phyloP scores from a whole-genome alignment of 202 grass and related monocot genomes.

The Elaeis oleifera region DNA sequence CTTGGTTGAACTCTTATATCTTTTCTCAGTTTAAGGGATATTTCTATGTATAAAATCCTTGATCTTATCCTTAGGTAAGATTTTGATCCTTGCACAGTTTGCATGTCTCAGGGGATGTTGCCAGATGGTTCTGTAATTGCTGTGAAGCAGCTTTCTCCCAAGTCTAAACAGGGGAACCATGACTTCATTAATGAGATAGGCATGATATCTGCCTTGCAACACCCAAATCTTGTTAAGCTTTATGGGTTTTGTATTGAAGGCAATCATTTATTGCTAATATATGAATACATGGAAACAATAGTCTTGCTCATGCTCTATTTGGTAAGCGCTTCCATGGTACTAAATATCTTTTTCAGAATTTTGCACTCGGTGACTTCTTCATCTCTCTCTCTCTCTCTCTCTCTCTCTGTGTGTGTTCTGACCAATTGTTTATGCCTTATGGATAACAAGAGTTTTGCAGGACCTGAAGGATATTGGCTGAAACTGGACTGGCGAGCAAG shows the following conservation, averaged over 20 bases:
- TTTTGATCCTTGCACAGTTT: neutral
- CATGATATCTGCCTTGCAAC: slow-evolving; percentile 12
- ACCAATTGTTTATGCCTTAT: no score
- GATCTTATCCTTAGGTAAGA: no score
- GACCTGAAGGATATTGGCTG: neutral
- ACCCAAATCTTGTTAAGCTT: slow-evolving; percentile 14
- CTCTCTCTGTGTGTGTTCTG: no score
- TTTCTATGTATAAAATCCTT: no score
- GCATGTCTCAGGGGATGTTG: neutral
- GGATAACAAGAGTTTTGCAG: neutral
- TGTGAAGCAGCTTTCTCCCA: slow-evolving; percentile 10
- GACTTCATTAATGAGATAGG: slow-evolving; percentile 19
- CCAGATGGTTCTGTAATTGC: slow-evolving; percentile 9
- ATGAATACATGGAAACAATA: slow-evolving; percentile 19
- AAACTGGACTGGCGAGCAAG: slow-evolving; percentile 9
- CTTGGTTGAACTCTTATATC: no score
- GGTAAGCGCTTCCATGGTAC: neutral
- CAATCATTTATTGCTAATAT: slow-evolving; percentile 3
- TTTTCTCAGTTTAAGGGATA: no score
- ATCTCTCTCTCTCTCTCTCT: no score
- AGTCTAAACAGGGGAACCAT: slow-evolving; percentile 11
- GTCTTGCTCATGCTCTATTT: slow-evolving; percentile 13
- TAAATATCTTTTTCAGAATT: no score
- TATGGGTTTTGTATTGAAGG: slow-evolving; percentile 11
- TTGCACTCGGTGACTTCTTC: no score